These are phyloP conservation scores for Leccinum subtestaceum DNA, from an alignment of 768 basidiomycete species.

Conservation along the genomic window DNA sequence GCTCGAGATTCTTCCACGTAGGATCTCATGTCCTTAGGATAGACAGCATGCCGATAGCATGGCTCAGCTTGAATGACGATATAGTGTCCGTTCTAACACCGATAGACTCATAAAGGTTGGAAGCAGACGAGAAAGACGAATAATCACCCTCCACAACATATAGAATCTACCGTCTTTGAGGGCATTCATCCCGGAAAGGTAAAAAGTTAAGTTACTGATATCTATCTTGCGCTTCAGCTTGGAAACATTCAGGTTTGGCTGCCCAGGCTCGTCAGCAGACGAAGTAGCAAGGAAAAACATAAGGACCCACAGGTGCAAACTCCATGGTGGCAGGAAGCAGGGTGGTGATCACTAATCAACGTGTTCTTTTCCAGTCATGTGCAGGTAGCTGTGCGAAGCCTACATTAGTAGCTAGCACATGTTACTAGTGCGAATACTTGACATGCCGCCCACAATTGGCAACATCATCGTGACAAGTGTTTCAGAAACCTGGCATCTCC, in stretches of 20 bases:
- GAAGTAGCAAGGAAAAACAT: background rate
- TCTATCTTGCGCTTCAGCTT: slow-evolving; percentile 26
- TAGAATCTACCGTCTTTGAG: slow-evolving; percentile 20
- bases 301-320: slow-evolving; percentile 30
- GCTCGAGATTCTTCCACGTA: slow-evolving; percentile 23
- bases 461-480: background rate
- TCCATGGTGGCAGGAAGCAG: slow-evolving; percentile 21
- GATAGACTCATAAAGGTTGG: slow-evolving; percentile 6
- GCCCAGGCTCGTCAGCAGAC: background rate
- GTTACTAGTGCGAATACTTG: slow-evolving; percentile 9
- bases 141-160: slow-evolving; percentile 26
- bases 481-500: background rate
- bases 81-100: slow-evolving; percentile 25
- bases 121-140: background rate
- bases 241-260: slow-evolving; percentile 21
- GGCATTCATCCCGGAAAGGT: slow-evolving; percentile 7
- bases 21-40: background rate
- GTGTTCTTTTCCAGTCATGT: slow-evolving; percentile 7
- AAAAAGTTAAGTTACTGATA: slow-evolving; percentile 23
- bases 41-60: slow-evolving; percentile 19
- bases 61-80: slow-evolving; percentile 32
- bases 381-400: slow-evolving; percentile 12
- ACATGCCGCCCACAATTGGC: slow-evolving; percentile 23
- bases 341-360: slow-evolving; percentile 13
- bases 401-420: background rate